Conservation (phyloP, 352 stramenopile species). For the Peronosclerospora sorghi region DNA sequence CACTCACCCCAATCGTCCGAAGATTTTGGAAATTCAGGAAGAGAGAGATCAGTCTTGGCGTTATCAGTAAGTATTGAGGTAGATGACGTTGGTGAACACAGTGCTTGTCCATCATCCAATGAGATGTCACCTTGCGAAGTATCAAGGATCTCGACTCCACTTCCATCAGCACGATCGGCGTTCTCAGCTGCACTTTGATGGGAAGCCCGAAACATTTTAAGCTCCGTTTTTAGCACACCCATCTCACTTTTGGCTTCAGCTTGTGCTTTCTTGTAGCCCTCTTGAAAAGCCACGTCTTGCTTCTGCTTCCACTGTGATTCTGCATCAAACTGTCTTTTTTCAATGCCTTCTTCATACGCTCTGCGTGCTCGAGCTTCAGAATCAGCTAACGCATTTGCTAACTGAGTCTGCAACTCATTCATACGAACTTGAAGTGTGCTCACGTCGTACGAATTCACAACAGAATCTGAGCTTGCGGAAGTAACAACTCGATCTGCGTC, state of each 20-base stretch:
- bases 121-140: slow-evolving; percentile 30
- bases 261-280: slow-evolving; percentile 29
- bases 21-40: slow-evolving; percentile 10
- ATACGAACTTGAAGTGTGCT: slow-evolving; percentile 23
- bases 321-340: slow-evolving; percentile 21
- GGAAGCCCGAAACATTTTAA: slow-evolving; percentile 39
- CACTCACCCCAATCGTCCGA: slow-evolving; percentile 59
- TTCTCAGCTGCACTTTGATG: slow-evolving; percentile 29
- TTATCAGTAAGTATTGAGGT: slow-evolving; percentile 36
- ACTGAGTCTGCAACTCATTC: slow-evolving; percentile 24
- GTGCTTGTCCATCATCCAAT: slow-evolving; percentile 20
- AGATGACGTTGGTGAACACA: slow-evolving; percentile 30
- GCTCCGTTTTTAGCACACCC: slow-evolving; percentile 29
- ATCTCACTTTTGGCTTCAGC: slow-evolving; percentile 27
- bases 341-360: slow-evolving; percentile 34
- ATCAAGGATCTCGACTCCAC: slow-evolving; percentile 12
- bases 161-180: slow-evolving; percentile 15
- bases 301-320: slow-evolving; percentile 27
- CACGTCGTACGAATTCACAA: slow-evolving; percentile 8
- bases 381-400: slow-evolving; percentile 21
- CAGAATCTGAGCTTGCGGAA: not conserved
- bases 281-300: slow-evolving; percentile 18
- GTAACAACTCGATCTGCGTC: slow-evolving; percentile 8
- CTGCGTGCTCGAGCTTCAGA: slow-evolving; percentile 25
- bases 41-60: slow-evolving; percentile 21